Evolutionary conservation across 2,329 filamentous ascomycete species (phyloP), one percentile per base, ranked within the genome.

Genomic region (Eutypella sp.): DNA sequence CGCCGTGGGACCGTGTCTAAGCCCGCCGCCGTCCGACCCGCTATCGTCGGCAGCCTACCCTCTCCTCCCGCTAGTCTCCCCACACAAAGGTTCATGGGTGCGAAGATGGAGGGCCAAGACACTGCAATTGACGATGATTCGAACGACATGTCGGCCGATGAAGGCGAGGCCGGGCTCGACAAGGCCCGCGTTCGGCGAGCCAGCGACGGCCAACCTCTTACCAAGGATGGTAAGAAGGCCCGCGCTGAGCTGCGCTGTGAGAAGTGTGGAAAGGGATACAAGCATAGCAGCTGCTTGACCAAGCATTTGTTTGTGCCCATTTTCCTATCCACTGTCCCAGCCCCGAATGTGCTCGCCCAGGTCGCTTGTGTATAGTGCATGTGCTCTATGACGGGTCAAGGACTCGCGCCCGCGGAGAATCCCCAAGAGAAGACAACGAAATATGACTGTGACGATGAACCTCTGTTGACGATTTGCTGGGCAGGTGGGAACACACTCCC

Each of bases 221-320:
- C 78, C 60, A 95, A 93, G 70, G 84, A 86, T 57, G 87, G 92
- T 60, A 78, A 80, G 74, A 91, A 89, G 72, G 79, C 81, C 72
- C 81, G 84, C 62, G 82, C 84, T 62, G 92, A 97, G 68, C 82
- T 99, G 66, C 89, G 87, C 70, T 99, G 93, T 75, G 89, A 96
- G 67, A 92, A 91, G 72, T 99, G 93, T 76, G 92, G 92, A 70
- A 99, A 99, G 80, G 90, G 90, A 73, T 99, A 99, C 82, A 99
- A 99, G 84, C 93, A 99, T 80, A 95, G 91, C 83, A 97, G 93
- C 77, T 99, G 93, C 83, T 83, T 99, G 78, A 95, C 89, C 68
- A 99, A 97, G 82, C 93, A 99, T 84, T 86, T 96, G 93, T 97
- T 84, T 82, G 93, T 96, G 78, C 74, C 78, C 82, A 78, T 75